Evolutionary conservation across 108 stramenopile species (phyloP).

Genomic region (Cyclotella baltica): DNA sequence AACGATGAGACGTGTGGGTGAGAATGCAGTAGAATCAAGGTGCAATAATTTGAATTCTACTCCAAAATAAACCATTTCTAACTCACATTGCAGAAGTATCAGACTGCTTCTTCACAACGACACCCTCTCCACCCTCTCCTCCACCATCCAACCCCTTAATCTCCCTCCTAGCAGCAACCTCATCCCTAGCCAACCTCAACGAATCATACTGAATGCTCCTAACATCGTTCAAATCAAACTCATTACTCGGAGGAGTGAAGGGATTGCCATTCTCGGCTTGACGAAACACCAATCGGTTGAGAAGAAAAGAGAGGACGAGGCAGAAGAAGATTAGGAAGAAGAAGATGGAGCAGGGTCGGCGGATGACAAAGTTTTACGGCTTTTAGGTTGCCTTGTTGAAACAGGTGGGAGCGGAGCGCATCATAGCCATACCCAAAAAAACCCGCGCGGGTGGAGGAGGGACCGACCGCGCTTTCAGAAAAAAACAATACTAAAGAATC

Average conservation of each 20-base stretch:
- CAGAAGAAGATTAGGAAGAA: conserved; percentile 37
- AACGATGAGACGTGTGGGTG: no score
- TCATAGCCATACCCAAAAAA: no score
- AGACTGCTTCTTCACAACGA: no score
- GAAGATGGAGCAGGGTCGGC: conserved; percentile 47
- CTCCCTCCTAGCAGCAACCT: conserved; percentile 19
- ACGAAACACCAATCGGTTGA: conserved; percentile 39
- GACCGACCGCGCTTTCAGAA: no score
- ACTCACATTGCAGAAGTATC: background rate
- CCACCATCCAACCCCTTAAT: background rate
- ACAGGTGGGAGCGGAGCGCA: no score
- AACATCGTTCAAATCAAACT: conserved; percentile 54
- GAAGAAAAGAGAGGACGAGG: conserved; percentile 44
- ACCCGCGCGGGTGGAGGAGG: no score
- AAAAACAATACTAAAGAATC: no score
- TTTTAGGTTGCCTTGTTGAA: conserved; percentile 64
- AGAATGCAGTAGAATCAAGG: no score
- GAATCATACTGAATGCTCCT: conserved; percentile 59
- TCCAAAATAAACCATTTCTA: background rate
- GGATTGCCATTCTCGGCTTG: conserved; percentile 51
- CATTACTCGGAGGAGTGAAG: conserved; percentile 48
- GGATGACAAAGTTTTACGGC: conserved; percentile 58
- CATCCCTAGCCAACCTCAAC: conserved; percentile 50
- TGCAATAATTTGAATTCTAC: no score
- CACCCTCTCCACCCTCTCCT: no score